Evolutionary conservation across 2,329 filamentous ascomycete species (phyloP).

Genomic region (Lasiodiplodia hormozganensis): DNA sequence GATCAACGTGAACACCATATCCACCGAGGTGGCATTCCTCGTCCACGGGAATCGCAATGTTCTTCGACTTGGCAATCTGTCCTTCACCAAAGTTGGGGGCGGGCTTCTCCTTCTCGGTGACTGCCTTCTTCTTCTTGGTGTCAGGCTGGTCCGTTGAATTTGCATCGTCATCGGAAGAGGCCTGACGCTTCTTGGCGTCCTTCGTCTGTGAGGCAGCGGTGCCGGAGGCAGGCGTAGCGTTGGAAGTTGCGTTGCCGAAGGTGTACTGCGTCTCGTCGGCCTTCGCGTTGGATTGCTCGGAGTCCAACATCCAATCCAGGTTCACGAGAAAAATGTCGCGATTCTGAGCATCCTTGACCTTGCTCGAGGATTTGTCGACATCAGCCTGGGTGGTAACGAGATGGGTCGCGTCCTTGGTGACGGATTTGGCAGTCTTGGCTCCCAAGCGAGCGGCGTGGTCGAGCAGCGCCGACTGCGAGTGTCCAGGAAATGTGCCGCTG

Average conservation of each 20-base stretch:
- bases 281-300: constrained; percentile 51
- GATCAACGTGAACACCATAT: constrained; percentile 69
- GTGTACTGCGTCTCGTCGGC: constrained; percentile 50
- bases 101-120: constrained; percentile 31
- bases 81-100: constrained; percentile 34
- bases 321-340: constrained; percentile 63
- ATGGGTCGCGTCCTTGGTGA: constrained; percentile 61
- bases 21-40: constrained; percentile 46
- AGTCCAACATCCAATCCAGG: constrained; percentile 69
- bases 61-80: constrained; percentile 33
- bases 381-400: constrained; percentile 64
- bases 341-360: constrained; percentile 58
- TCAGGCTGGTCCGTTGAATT: constrained; percentile 32
- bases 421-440: constrained; percentile 54
- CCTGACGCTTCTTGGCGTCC: constrained; percentile 40
- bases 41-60: constrained; percentile 56
- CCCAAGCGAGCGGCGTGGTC: constrained; percentile 58
- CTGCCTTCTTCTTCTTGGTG: constrained; percentile 36
- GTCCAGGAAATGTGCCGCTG: constrained; percentile 65
- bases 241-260: constrained; percentile 32
- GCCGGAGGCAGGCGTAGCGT: background rate
- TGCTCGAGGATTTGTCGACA: constrained; percentile 57
- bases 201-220: constrained; percentile 31
- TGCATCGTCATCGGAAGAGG: constrained; percentile 35
- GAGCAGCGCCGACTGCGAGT: constrained; percentile 60